Percentiles rank a stretch among this genome's conserved stretches.
phyloP scores from a whole-genome alignment of 1,284 basidiomycete genomes.

The Leccinum angustisporum region DNA sequence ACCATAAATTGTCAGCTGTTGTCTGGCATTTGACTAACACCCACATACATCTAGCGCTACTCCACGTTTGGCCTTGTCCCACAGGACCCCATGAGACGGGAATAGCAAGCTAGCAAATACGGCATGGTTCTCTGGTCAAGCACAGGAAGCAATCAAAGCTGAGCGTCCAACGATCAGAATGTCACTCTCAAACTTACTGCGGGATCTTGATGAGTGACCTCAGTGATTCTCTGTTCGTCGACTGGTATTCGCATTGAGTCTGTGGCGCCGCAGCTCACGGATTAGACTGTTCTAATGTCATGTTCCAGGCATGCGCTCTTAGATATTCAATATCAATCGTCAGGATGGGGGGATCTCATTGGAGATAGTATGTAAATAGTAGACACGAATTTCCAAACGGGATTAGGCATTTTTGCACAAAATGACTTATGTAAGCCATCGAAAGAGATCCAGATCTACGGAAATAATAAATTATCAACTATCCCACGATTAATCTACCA shows the following conservation, averaged over 20 bases:
- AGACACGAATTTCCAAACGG: too few relatives aligned
- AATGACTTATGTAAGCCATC: neutral
- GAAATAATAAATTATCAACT: too few relatives aligned
- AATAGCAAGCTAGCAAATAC: neutral
- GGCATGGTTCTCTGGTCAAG: neutral
- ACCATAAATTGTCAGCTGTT: neutral
- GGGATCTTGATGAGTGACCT: neutral
- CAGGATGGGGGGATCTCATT: neutral
- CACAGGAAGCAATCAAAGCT: neutral
- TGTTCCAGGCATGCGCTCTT: neutral
- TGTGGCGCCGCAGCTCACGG: neutral
- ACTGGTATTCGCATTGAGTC: neutral
- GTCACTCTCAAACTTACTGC: conserved; percentile 7
- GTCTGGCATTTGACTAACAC: neutral
- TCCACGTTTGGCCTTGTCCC: neutral
- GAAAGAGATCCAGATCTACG: too few relatives aligned
- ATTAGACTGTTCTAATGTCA: neutral
- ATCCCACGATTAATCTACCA: too few relatives aligned
- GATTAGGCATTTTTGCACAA: neutral
- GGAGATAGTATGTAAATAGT: neutral
- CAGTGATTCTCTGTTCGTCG: neutral
- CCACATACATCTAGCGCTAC: neutral
- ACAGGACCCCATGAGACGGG: neutral
- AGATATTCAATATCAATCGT: neutral
- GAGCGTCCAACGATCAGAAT: neutral